phyloP scores from a whole-genome alignment of 2,329 filamentous ascomycete species.

The Parascedosporium putredinis region DNA sequence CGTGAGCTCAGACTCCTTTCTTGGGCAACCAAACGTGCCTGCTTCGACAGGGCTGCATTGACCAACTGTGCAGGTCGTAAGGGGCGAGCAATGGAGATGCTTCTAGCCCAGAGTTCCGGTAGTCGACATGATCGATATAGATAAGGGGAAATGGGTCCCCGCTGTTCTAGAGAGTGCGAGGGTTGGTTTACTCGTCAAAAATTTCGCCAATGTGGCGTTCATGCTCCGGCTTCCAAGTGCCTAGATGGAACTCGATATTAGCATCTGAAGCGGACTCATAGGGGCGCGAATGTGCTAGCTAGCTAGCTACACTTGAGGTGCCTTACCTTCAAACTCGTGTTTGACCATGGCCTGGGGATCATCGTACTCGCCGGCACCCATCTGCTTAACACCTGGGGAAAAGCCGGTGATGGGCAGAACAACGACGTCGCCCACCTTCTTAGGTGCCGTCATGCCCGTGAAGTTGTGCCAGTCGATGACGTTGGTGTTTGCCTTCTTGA shows the following conservation, averaged over 20 bases:
- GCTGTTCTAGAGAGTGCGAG: background rate
- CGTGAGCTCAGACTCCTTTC: too few relatives aligned
- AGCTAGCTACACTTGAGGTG: too few relatives aligned
- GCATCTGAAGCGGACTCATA: too few relatives aligned
- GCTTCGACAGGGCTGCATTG: too few relatives aligned
- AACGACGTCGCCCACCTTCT: constrained; percentile 86
- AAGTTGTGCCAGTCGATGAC: constrained; percentile 85
- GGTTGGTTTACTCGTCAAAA: constrained; percentile 14
- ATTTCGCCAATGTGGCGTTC: constrained; percentile 57
- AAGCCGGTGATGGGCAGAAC: constrained; percentile 95
- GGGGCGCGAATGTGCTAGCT: too few relatives aligned
- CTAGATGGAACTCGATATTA: constrained; percentile 29
- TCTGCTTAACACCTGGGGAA: constrained; percentile 86
- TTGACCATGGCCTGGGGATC: constrained; percentile 97
- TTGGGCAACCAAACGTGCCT: too few relatives aligned
- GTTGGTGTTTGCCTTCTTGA: constrained; percentile 59
- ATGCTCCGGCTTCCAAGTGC: constrained; percentile 65
- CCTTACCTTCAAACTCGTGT: constrained; percentile 86
- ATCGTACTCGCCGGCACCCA: constrained; percentile 79
- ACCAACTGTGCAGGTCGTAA: too few relatives aligned
- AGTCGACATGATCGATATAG: too few relatives aligned
- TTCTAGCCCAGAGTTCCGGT: too few relatives aligned
- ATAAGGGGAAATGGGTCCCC: too few relatives aligned
- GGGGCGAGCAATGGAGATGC: too few relatives aligned
- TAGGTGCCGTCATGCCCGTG: constrained; percentile 71